These are phyloP conservation scores for Colletotrichum orbiculare DNA, from an alignment of 2,329 filamentous ascomycete genomes.

Conservation along the genomic window DNA sequence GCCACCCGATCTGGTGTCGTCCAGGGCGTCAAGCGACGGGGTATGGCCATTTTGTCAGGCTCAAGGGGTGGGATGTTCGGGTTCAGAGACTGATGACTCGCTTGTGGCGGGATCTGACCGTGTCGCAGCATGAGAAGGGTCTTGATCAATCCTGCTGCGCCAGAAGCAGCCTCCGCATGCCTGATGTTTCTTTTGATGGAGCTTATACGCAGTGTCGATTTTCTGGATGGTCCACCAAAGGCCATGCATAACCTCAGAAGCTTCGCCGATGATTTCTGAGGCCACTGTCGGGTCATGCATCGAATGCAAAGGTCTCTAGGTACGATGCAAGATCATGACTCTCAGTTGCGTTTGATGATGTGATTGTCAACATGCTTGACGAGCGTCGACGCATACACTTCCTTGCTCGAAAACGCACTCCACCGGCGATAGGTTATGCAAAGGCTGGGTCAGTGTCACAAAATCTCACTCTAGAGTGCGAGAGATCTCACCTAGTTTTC, in stretches of 20 bases:
- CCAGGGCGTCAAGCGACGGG: background rate
- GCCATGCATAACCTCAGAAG: background rate
- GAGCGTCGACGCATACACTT: too few species aligned
- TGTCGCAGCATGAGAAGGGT: constrained; percentile 42
- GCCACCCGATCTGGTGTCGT: constrained; percentile 35
- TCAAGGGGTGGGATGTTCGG: constrained; percentile 18
- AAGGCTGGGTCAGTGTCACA: too few species aligned
- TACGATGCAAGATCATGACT: too few species aligned
- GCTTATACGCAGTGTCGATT: constrained; percentile 46
- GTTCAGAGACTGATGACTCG: constrained; percentile 43
- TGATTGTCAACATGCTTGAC: too few species aligned
- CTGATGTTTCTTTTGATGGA: constrained; percentile 56
- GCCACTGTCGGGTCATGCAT: too few species aligned
- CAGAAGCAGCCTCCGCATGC: constrained; percentile 37
- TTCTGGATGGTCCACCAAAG: background rate
- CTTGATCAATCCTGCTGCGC: constrained; percentile 42
- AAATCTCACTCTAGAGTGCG: too few species aligned
- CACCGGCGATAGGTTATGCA: too few species aligned
- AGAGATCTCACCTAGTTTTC: too few species aligned
- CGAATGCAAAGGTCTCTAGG: too few species aligned
- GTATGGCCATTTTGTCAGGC: background rate
- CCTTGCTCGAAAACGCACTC: too few species aligned
- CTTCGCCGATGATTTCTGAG: too few species aligned
- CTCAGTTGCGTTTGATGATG: too few species aligned
- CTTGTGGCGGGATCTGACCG: constrained; percentile 39